Base-by-base conservation (phyloP, 2,329 filamentous ascomycete species). In the Cercospora sojina region DNA sequence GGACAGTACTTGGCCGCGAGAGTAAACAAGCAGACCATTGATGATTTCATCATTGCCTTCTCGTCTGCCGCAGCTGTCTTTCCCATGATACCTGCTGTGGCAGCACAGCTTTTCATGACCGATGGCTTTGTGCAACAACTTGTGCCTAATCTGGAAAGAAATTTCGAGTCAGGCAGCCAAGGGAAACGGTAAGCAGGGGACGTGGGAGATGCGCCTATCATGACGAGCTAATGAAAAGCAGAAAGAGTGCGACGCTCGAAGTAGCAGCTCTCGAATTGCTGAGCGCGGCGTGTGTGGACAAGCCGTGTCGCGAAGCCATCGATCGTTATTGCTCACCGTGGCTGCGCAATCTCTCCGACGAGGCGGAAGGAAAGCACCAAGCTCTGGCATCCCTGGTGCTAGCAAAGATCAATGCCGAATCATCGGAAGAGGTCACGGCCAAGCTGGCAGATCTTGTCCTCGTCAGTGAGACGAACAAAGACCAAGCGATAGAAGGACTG, bases 41-140 rank as follows among this genome's bases (percentile, higher is more conserved):
- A 97, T 74, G 92, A 96, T 78, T 87, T 96, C 71, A 92, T 97
- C 63, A 84, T 95, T 59, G 93, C 93, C 5, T 98, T 97, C 77
- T 98, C 93, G 62, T 93, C 93, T n/a, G 92, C 93, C 5, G 88
- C 93, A 1, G 88, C 89, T 23, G 87, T 96, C 8, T 99, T 99
- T 76, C 93, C 95, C 1, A 86, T 99, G 61, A 88, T 91, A 2
- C 90, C 92, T 3, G 86, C 89, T 64, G 85, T 91, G 51, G 91
- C 90, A 1, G 85, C 91, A 3, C 84, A 88, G 66, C 83, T 98
- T 41, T 97, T 99, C 77, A 85, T 98, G 64, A 93, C 89, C 38
- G 92, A 97, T 71, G 92, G 92, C 3, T 98, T 99, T 74, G 83
- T 97, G 55, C 83, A 88, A 66, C 90, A 87, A 64, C 85, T 98